Base-by-base conservation (phyloP, 345 rosid genomes). In the Conringia planisiliqua region DNA sequence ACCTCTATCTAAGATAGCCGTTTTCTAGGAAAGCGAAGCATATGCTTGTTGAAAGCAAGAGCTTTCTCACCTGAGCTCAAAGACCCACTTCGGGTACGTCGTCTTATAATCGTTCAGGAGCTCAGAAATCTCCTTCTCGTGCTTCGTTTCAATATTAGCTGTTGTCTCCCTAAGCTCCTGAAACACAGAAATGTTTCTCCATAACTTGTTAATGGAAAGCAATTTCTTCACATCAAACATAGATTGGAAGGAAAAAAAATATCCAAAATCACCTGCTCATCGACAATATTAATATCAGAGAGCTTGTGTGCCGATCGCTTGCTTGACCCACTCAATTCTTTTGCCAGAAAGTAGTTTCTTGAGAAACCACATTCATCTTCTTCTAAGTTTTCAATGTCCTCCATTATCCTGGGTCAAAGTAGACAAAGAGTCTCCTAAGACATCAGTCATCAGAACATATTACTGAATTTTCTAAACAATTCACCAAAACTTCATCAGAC, bases 321-420 rank as follows among this genome's bases (percentile, higher is more conserved):
- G 38, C 82, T 71, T 4, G 93, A 71, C 42, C 89, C 81, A 67
- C 84, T 73, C 52, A 77, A 59, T 52, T 95, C 98, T 85, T 92
- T 95, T 0, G 99, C 96, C 55, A 92, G 82, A 80, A 90, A 92
- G 74, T 92, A 95, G 69, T 95, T 92, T 82, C 98, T 83, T 5
- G 97, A 87, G 86, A 92, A 95, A 3, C 85, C 99, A 54, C 51
- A 87, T 42, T 89, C 96, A 62, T 90, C 97, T 61, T 87, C 98
- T 6, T 86, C 96, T 12, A 63, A 66, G 30, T 81, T 86, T 20
- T 82, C 77, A 46, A 79, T 65, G 32, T 88, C 92, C 88, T 71
- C 81, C 81, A 78, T 78, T 11, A 20, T 16, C 14, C n/a, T n/a
- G n/a, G n/a, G n/a, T n/a, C n/a, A n/a, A n/a, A n/a, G n/a, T n/a